Percentiles rank a stretch among this genome's conserved stretches.
Conservation (phyloP, 805 yeast species). For the Ogataea ramenticola region DNA sequence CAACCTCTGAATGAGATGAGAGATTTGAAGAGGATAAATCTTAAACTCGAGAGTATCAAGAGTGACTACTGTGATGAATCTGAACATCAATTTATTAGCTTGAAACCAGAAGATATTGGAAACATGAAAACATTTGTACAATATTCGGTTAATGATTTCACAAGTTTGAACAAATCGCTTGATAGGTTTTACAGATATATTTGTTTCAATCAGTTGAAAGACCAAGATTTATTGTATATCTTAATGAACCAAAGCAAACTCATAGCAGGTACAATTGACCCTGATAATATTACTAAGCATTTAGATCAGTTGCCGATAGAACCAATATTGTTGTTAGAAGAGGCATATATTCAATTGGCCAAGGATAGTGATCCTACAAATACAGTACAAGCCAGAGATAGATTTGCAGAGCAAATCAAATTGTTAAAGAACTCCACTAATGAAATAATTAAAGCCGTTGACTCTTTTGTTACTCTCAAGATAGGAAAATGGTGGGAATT, state of each 20-base stretch:
- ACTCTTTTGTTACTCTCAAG: constrained; percentile 25
- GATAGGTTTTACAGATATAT: constrained; percentile 31
- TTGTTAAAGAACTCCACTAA: constrained; percentile 10
- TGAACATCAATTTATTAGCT: constrained; percentile 3
- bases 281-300: background rate
- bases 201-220: constrained; percentile 23
- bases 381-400: constrained; percentile 2
- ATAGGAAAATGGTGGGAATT: constrained; percentile 38
- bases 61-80: background rate
- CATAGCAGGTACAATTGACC: constrained; percentile 6
- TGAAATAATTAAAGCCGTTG: constrained; percentile 25
- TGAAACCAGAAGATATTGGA: constrained; percentile 30
- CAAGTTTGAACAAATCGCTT: constrained; percentile 20
- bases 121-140: constrained; percentile 42
- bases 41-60: background rate
- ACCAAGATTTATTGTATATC: constrained; percentile 23
- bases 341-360: constrained; percentile 3
- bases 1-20: constrained; percentile 18
- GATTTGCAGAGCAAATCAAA: constrained; percentile 9
- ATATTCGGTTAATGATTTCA: constrained; percentile 38
- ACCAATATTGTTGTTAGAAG: background rate
- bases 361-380: background rate
- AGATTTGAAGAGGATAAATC: constrained; percentile 6
- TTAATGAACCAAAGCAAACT: constrained; percentile 5
- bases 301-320: constrained; percentile 6